Conservation (phyloP, 2,329 filamentous ascomycete species). For the Penicillium hordei region DNA sequence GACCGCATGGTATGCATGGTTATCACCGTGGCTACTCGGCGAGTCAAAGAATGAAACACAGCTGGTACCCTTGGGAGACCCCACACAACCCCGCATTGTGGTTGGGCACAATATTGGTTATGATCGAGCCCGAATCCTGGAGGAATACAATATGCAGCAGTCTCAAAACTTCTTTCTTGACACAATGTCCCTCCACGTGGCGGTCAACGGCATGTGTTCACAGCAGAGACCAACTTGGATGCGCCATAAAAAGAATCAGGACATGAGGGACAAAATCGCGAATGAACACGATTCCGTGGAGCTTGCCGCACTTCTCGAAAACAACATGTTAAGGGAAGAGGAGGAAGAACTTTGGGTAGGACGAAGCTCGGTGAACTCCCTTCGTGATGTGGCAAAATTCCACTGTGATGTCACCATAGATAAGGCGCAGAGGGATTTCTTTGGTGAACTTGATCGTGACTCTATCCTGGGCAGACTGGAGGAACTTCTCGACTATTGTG, state of each 20-base stretch:
- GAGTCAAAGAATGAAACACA: conserved; percentile 77
- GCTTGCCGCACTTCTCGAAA: conserved; percentile 68
- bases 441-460: conserved; percentile 74
- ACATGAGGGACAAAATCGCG: conserved; percentile 76
- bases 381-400: conserved; percentile 94
- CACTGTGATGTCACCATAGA: conserved; percentile 90
- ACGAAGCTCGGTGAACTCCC: conserved; percentile 88
- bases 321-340: conserved; percentile 68
- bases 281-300: conserved; percentile 70
- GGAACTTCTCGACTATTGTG: conserved; percentile 87
- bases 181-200: conserved; percentile 97
- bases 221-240: conserved; percentile 95
- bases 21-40: conserved; percentile 90
- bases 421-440: conserved; percentile 82
- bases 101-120: conserved; percentile 96
- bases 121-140: conserved; percentile 80
- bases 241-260: conserved; percentile 88
- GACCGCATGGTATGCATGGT: conserved; percentile 93
- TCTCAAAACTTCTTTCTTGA: conserved; percentile 85
- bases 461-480: conserved; percentile 72
- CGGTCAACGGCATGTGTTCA: conserved; percentile 98
- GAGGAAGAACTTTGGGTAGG: conserved; percentile 97
- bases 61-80: conserved; percentile 82
- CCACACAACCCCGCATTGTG: conserved; percentile 69
- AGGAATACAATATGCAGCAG: conserved; percentile 85